phyloP scores from a whole-genome alignment of 768 basidiomycete species.

The Lactifluus volemus region DNA sequence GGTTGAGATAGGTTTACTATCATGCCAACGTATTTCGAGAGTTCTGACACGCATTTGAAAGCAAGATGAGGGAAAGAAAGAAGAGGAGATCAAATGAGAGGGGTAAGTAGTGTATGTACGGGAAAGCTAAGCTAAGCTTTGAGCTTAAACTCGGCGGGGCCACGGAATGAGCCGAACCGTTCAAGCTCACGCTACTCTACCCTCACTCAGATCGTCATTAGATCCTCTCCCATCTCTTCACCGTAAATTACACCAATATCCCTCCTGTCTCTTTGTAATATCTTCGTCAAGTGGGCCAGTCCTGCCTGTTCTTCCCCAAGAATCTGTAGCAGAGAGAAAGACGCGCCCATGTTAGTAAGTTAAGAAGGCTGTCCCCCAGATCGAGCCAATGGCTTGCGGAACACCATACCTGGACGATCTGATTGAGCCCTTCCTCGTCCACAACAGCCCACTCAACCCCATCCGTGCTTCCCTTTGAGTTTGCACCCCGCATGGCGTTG shows the following conservation, averaged over 20 bases:
- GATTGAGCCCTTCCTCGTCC: constrained; percentile 73
- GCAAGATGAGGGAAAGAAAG: neutral
- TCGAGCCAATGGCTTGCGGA: constrained; percentile 5
- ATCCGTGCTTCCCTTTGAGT: constrained; percentile 33
- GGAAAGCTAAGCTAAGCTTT: neutral
- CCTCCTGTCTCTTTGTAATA: constrained; percentile 55
- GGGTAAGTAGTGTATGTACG: neutral
- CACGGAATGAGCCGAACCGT: constrained; percentile 1
- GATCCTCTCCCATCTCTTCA: constrained; percentile 14
- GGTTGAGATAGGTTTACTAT: constrained; percentile 89
- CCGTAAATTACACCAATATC: constrained; percentile 19
- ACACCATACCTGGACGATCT: constrained; percentile 57
- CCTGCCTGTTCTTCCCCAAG: constrained; percentile 72
- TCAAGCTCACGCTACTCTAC: neutral
- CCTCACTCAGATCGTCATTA: neutral
- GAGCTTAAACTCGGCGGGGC: constrained; percentile 6
- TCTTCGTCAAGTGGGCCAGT: constrained; percentile 69
- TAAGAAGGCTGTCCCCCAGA: neutral
- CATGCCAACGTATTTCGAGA: constrained; percentile 95
- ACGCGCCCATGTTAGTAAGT: neutral
- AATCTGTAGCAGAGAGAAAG: constrained; percentile 37
- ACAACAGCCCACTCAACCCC: constrained; percentile 74
- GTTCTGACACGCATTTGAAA: constrained; percentile 72
- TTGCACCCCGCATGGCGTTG: constrained; percentile 46
- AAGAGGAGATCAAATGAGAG: neutral